Percentiles rank a stretch among this genome's conserved stretches.
These are phyloP conservation scores for Arthrinium puccinioides DNA, from an alignment of 2,329 filamentous ascomycete species.

Conservation along the genomic window DNA sequence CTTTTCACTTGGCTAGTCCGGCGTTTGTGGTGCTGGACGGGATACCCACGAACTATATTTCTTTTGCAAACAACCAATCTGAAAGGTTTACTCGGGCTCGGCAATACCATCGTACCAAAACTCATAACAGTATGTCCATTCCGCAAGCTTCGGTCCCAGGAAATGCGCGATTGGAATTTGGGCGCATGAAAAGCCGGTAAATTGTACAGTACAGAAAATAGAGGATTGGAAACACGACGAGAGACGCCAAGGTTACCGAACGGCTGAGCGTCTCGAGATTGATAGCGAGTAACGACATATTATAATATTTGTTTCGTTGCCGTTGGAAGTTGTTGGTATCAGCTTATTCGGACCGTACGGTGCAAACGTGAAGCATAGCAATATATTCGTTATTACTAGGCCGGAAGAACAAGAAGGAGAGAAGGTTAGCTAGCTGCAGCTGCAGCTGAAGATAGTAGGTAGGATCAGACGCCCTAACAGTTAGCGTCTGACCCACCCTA, in stretches of 20 bases:
- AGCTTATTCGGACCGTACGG: too few relatives aligned
- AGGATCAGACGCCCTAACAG: too few relatives aligned
- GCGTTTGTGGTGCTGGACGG: background rate
- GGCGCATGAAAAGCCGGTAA: background rate
- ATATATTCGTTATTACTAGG: too few relatives aligned
- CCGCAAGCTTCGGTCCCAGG: background rate
- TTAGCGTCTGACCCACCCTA: too few relatives aligned
- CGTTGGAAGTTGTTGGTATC: too few relatives aligned
- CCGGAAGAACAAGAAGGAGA: too few relatives aligned
- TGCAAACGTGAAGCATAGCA: too few relatives aligned
- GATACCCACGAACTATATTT: background rate
- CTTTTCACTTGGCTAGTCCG: background rate
- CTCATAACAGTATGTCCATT: background rate
- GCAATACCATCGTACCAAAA: background rate
- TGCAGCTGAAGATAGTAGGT: too few relatives aligned
- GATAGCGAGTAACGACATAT: background rate
- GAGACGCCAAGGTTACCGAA: background rate
- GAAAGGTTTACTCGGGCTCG: background rate
- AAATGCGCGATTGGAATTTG: background rate
- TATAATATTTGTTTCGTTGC: too few relatives aligned
- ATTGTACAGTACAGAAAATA: background rate
- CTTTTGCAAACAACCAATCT: background rate
- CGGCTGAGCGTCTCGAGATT: background rate
- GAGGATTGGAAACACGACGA: background rate
- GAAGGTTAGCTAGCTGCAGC: too few relatives aligned